phyloP scores from a whole-genome alignment of 1,284 basidiomycete species.

The Pisolithus thermaeus region DNA sequence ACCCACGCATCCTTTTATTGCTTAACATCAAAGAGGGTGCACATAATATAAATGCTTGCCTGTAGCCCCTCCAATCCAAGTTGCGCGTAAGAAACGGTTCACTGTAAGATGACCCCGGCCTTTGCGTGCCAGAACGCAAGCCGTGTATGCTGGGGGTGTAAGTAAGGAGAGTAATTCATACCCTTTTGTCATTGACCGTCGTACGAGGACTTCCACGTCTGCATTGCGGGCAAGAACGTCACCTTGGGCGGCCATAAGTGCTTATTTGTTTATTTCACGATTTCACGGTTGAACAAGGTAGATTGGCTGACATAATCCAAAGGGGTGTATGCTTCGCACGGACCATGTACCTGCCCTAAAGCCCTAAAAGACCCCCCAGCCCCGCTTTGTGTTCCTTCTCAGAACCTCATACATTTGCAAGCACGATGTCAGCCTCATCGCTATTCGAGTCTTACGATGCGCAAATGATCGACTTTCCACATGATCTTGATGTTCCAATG shows the following conservation, averaged over 20 bases:
- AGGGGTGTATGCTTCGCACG: slow-evolving; percentile 15
- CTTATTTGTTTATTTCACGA: slow-evolving; percentile 12
- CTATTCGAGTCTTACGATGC: slow-evolving; percentile 54
- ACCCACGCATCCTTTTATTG: slow-evolving; percentile 27
- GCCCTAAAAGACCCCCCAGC: slow-evolving; percentile 6
- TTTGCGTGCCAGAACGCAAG: slow-evolving; percentile 45
- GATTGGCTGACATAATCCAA: too few species aligned
- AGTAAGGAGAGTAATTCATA: slow-evolving; percentile 60
- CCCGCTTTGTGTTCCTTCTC: slow-evolving; percentile 13
- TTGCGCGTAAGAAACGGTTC: slow-evolving; percentile 59
- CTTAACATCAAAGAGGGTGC: neutral
- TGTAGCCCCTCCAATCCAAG: slow-evolving; percentile 58
- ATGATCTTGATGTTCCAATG: slow-evolving; percentile 62
- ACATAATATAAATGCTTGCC: slow-evolving; percentile 26
- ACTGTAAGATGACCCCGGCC: slow-evolving; percentile 48
- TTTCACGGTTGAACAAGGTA: neutral
- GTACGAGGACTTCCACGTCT: slow-evolving; percentile 41
- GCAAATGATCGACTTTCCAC: slow-evolving; percentile 62
- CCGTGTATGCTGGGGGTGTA: slow-evolving; percentile 52
- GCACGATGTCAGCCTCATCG: slow-evolving; percentile 28
- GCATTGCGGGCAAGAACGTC: slow-evolving; percentile 10
- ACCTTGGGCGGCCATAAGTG: neutral
- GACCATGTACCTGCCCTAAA: slow-evolving; percentile 30
- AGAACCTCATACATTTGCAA: slow-evolving; percentile 3
- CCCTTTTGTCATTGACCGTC: slow-evolving; percentile 57